Evolutionary conservation across 106 monocot species (phyloP).

Genomic region (Dendrobium catenatum): DNA sequence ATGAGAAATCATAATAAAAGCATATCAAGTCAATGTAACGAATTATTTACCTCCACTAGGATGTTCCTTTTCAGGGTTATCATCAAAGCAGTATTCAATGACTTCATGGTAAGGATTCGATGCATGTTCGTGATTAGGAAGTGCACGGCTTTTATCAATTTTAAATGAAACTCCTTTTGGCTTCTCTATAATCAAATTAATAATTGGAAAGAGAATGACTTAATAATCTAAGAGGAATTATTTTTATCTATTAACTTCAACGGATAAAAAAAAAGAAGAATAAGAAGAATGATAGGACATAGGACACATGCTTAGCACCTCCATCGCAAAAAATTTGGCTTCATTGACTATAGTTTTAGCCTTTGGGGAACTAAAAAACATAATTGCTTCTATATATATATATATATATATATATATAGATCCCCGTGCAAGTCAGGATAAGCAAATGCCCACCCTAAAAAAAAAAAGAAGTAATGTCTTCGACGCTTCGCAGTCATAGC

Average conservation of each 20-base stretch:
- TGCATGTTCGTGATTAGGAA: neutral
- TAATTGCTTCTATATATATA: neutral
- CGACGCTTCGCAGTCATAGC: no score
- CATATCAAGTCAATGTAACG: neutral
- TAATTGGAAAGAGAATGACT: neutral
- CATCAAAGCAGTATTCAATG: neutral
- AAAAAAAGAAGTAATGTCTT: no score
- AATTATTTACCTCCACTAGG: neutral
- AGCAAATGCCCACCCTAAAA: no score
- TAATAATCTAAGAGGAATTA: neutral
- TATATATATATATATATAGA: no score
- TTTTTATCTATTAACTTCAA: neutral
- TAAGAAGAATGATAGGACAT: neutral
- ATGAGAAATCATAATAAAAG: neutral
- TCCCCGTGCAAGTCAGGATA: no score
- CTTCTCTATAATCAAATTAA: conserved; percentile 2
- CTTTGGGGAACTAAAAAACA: neutral
- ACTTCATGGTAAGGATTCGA: neutral
- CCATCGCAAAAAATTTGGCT: neutral
- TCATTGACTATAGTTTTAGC: neutral
- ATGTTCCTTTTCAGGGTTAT: neutral
- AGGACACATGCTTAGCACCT: neutral
- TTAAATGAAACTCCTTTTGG: neutral
- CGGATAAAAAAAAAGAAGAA: neutral
- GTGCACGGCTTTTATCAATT: neutral